Base-by-base conservation (phyloP, 192 early-diverging fungal genomes). In the Lobosporangium transversale region DNA sequence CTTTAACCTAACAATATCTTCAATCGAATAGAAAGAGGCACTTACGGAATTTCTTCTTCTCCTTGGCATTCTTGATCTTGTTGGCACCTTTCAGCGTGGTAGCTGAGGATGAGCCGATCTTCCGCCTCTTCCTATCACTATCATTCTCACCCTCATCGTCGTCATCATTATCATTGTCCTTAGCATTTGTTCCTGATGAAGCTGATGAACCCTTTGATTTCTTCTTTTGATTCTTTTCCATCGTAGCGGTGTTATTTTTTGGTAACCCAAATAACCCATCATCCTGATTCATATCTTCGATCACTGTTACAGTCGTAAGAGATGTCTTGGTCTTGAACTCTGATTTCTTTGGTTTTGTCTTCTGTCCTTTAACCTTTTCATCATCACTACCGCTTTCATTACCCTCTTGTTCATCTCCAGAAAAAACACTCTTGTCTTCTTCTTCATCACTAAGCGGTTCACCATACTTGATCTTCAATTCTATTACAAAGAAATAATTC, bases 271-370 rank as follows among this genome's bases (percentile, higher is more conserved):
- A 79, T 21, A 59, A 64, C 6, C 70, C 68, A 14, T 81, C 70
- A 36, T 87, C 83, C 60, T 86, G 82, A 67, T 90, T 87, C 66
- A 92, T 80, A 59, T 89, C 89, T 43, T 86, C 83, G 42, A 89
- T 87, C 8, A 92, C 89, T 20, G 89, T 92, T 4, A 92, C 89
- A 2, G 91, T 92, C 2, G 91, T 92, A 4, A 92, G 66, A 9
- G 87, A 80, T 14, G 78, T 66, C 29, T 80, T 70, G 18, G 83
- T 84, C 30, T 80, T 83, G 67, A 90, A 85, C 49, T 90, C 86
- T 15, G 75, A 66, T 21, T 87, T 81, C 6, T 81, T 82, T 24
- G 83, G 80, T 26, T 82, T 76, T 29, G 82, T 80, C 3, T 62
- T 58, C 15, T 65, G 53, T n/a, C n/a, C n/a, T n/a, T n/a, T n/a